Percentiles rank a stretch among this genome's conserved stretches.
These are phyloP conservation scores for Diaporthe sp. DNA, from an alignment of 2,329 filamentous ascomycete genomes.

Conservation along the genomic window DNA sequence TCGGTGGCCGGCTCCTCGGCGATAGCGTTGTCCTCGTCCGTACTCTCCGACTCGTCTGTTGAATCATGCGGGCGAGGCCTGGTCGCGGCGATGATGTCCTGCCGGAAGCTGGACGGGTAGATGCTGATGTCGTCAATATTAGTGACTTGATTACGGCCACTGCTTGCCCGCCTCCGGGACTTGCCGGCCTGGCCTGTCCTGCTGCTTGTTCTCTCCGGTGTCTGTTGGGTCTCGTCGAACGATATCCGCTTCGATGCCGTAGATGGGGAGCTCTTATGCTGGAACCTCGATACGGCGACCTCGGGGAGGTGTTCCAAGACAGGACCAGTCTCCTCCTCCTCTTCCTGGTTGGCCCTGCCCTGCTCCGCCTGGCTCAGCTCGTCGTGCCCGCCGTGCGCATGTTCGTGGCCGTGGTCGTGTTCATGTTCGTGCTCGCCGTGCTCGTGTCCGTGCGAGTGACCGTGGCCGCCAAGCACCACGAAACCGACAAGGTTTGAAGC, in stretches of 20 bases:
- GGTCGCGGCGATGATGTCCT: constrained; percentile 91
- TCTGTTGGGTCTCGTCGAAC: constrained; percentile 46
- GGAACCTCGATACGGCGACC: constrained; percentile 65
- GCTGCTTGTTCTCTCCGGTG: constrained; percentile 43
- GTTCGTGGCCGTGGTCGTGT: constrained; percentile 52
- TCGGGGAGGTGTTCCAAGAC: constrained; percentile 74
- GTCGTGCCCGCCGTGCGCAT: constrained; percentile 48
- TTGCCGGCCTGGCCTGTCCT: constrained; percentile 50
- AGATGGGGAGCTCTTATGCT: constrained; percentile 46
- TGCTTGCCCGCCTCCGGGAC: constrained; percentile 61
- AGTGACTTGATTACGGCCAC: constrained; percentile 69
- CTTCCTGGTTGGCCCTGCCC: constrained; percentile 59
- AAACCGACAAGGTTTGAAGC: constrained; percentile 91
- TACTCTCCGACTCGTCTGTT: constrained; percentile 36
- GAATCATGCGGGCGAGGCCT: constrained; percentile 66
- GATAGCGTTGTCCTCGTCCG: constrained; percentile 39
- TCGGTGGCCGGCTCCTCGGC: constrained; percentile 51
- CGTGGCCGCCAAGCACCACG: constrained; percentile 92
- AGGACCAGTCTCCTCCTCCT: constrained; percentile 71
- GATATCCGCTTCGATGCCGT: constrained; percentile 39
- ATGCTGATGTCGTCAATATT: constrained; percentile 83
- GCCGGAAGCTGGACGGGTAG: constrained; percentile 89
- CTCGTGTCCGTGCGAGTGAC: constrained; percentile 79
- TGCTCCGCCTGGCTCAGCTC: constrained; percentile 62
- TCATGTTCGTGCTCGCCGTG: constrained; percentile 66